A percentile compares a stretch with the other conserved stretches of the same genome.
phyloP scores from a whole-genome alignment of 805 yeast species.

The Candida multigemmis region DNA sequence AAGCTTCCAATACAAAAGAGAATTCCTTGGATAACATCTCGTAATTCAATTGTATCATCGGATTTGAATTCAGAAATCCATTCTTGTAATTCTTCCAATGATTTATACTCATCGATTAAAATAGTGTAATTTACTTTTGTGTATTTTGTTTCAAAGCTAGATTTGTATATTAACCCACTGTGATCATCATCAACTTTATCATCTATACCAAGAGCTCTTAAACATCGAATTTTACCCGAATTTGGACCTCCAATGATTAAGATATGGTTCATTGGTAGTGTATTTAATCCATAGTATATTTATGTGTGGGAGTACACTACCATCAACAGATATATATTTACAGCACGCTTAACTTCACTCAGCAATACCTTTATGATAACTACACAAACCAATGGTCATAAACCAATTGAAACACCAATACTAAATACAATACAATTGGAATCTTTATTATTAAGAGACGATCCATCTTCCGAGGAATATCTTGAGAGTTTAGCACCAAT shows the following conservation, averaged over 20 bases:
- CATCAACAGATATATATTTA: constrained; percentile 1
- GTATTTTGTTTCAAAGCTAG: constrained; percentile 20
- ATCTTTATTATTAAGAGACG: constrained; percentile 28
- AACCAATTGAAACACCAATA: too few species aligned
- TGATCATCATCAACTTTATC: constrained; percentile 21
- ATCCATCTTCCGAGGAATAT: constrained; percentile 53
- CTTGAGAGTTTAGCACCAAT: constrained; percentile 75
- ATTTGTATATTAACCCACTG: constrained; percentile 20
- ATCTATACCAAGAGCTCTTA: constrained; percentile 13
- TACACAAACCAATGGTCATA: too few species aligned
- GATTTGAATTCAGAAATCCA: constrained; percentile 33
- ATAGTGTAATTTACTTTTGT: constrained; percentile 18
- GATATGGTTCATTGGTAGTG: constrained; percentile 31
- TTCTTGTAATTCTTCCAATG: constrained; percentile 10
- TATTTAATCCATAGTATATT: constrained; percentile 1
- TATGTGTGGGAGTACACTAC: neutral
- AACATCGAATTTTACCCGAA: constrained; percentile 27
- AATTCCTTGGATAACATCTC: constrained; percentile 39
- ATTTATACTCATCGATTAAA: constrained; percentile 26
- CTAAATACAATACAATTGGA: constrained; percentile 23
- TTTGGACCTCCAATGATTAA: constrained; percentile 36
- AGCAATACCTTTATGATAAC: too few species aligned
- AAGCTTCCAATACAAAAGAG: too few species aligned
- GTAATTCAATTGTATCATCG: constrained; percentile 30
- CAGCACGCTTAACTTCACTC: too few species aligned